Evolutionary conservation across 371 early-diverging fungal species (phyloP), one percentile per base, ranked within the genome.

Genomic region (Rhizopus stolonifer): DNA sequence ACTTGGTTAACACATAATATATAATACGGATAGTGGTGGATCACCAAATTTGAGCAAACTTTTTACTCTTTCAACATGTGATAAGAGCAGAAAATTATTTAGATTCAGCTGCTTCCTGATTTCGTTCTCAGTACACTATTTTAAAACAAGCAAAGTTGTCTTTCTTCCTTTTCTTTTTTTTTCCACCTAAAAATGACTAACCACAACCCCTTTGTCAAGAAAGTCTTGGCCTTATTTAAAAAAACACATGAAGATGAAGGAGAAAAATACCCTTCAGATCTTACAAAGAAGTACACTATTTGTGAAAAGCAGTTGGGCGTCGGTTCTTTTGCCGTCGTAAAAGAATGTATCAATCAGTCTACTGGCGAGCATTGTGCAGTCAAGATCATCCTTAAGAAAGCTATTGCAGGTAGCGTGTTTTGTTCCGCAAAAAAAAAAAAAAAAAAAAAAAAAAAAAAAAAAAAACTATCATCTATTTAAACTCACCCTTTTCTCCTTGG

Each of bases 281-380:
- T 82, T 19, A 44, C 65, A 24, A 65, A 62, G 17, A 69, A 70
- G 36, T 82, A 82, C 46, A 52, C 42, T 8, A 58, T 82, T 34
- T 62, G 69, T 1, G 74, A 74, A 45, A 63, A 73, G 39, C 71
- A 67, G 19, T 55, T 82, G 8, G 82, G 82, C 34, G 80, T 79
- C 9, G 92, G 92, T 21, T 88, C 92, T 0, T 92, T 92, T 72
- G 87, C 87, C 21, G 87, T 89, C 31, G 92, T 92, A 49, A 87
- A 86, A 61, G 69, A 81, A 40, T 83, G 79, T 23, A 69, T 64
- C 15, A 77, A 88, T 33, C 65, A 69, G 6, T 50, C 56, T 1
- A 80, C 81, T 22, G 81, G 82, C 24, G 69, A 83, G 44, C 66
- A 77, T 6, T 89, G 67, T 64, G 92, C 92, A 1, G 84, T 92